phyloP scores from a whole-genome alignment of 2,329 filamentous ascomycete genomes.

The Calonectria fujianensis region DNA sequence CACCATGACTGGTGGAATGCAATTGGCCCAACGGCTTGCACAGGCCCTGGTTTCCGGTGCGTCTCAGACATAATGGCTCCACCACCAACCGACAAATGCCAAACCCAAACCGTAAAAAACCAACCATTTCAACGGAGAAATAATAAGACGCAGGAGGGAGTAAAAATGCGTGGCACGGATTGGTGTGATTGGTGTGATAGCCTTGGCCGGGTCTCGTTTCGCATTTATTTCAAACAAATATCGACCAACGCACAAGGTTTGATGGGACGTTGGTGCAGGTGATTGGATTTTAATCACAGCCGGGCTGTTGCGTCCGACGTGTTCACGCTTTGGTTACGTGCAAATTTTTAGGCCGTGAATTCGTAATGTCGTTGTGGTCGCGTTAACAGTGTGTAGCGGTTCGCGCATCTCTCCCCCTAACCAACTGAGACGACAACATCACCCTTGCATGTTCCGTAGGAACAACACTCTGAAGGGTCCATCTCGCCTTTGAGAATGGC shows the following conservation, averaged over 20 bases:
- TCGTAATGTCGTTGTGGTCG: slow-evolving; percentile 50
- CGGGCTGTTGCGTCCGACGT: neutral
- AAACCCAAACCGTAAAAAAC: slow-evolving; percentile 26
- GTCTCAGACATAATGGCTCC: slow-evolving; percentile 33
- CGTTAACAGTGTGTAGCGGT: slow-evolving; percentile 15
- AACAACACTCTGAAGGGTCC: slow-evolving; percentile 71
- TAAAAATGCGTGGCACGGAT: neutral
- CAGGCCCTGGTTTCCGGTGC: slow-evolving; percentile 28
- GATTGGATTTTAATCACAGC: neutral
- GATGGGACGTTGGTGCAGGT: slow-evolving; percentile 12
- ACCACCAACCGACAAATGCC: slow-evolving; percentile 28
- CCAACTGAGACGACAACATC: slow-evolving; percentile 69
- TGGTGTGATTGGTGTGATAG: slow-evolving; percentile 17
- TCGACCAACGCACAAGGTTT: neutral
- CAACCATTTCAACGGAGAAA: slow-evolving; percentile 18
- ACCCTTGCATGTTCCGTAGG: slow-evolving; percentile 71
- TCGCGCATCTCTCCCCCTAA: slow-evolving; percentile 46
- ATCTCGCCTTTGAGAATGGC: slow-evolving; percentile 69
- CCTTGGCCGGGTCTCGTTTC: slow-evolving; percentile 2
- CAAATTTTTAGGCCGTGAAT: slow-evolving; percentile 26
- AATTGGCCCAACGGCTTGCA: slow-evolving; percentile 27
- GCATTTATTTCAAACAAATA: slow-evolving; percentile 12
- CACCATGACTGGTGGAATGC: slow-evolving; percentile 14
- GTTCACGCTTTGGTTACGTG: slow-evolving; percentile 5
- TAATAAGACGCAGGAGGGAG: slow-evolving; percentile 11